Base-by-base conservation (phyloP, 257 asterid species). In the Ilex aquifolium region DNA sequence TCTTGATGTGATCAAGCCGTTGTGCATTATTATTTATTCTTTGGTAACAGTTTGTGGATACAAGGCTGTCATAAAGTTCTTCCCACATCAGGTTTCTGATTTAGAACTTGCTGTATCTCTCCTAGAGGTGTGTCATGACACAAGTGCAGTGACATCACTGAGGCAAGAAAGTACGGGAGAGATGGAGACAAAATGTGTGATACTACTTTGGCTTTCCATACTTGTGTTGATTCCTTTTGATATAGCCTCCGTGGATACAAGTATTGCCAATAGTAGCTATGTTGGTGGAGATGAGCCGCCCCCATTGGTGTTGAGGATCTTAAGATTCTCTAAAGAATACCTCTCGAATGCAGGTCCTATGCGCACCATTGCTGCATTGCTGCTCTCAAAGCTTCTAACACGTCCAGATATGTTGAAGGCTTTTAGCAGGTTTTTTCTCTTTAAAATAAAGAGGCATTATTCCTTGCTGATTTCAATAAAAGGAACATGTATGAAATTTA, bases 151-250 rank as follows among this genome's bases (percentile, higher is more conserved):
- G 57, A 80, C 94, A 39, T 79, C 96, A 54, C 58, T 85, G 76
- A 83, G 99, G 80, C 95, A 92, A 68, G 99, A 92, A 74, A 89
- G 99, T 79, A 89, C 99, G 10, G 99, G 99, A 73, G 97, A 87
- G 85, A 92, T 89, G 97, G 99, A 92, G 70, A 80, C 97, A 52
- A 83, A 87, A 62, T 89, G 97, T 73, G 79, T 87, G 69, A 65
- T 87, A 61, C 84, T 92, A 73, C 83, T 92, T 60, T 92, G 97
- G 99, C 91, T 92, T 57, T 92, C 92, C 54, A 87, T 92, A 72
- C 83, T 92, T 14, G 99, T 92, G 58, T 76, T 92, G 87, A 87
- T 92, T 72, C 99, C 99, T 57, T 92, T 92, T 76, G 97, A 92
- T 78, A 71, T 92, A 74, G 78, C 95, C 51, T 85, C 96, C 10